phyloP scores from a whole-genome alignment of 306 rosid genomes.

The Cicer pinnatifidum region DNA sequence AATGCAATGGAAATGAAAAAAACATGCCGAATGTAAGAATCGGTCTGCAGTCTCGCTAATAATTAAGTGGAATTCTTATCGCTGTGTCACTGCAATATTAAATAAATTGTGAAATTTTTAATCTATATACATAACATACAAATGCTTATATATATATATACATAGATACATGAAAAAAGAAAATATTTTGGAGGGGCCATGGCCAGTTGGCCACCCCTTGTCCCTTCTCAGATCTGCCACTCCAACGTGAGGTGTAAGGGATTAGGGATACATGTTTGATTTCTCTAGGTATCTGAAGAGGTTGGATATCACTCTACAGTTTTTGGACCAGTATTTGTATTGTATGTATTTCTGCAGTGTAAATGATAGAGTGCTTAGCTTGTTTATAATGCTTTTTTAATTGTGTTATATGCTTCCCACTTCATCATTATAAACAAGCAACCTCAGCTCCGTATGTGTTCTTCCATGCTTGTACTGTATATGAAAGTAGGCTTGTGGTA shows the following conservation, averaged over 20 bases:
- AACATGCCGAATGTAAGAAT: too few species aligned
- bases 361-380: neutral
- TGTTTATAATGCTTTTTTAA: neutral
- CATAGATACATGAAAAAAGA: too few species aligned
- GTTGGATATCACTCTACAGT: neutral
- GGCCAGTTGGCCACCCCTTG: too few species aligned
- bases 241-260: neutral
- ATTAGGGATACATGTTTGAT: neutral
- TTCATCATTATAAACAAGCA: constrained; percentile 5
- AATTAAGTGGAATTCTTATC: too few species aligned
- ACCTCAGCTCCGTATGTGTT: constrained; percentile 3
- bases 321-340: neutral
- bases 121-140: too few species aligned
- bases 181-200: too few species aligned
- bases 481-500: neutral
- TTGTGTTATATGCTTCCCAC: neutral
- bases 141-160: too few species aligned
- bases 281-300: neutral
- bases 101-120: too few species aligned
- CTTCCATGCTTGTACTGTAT: constrained; percentile 12
- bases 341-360: neutral
- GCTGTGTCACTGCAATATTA: too few species aligned
- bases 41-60: too few species aligned
- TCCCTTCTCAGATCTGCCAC: too few species aligned
- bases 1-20: too few species aligned